Evolutionary conservation across 2,329 filamentous ascomycete species (phyloP), one percentile per base, ranked within the genome.

Genomic region (Phyllosticta citrichinensis): DNA sequence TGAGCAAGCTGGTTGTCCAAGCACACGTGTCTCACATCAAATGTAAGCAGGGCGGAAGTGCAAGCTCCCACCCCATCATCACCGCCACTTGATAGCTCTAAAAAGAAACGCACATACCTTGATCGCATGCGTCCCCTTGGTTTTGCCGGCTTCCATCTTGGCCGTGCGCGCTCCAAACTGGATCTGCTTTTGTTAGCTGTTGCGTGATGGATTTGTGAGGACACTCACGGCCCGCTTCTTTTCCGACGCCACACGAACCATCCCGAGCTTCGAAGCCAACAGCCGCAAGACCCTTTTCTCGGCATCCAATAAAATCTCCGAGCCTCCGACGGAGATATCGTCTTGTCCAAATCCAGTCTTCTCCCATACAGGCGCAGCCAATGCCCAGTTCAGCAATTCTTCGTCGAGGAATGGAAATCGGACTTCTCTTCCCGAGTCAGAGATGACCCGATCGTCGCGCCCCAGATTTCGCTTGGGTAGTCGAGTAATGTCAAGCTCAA

Each of bases 401-500:
- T 99, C 94, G 64, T 97, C 94, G 0, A 99, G 81, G 68, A 84
- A 99, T 0, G 95, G 94, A 70, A 95, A 97, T 40, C 94, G 83
- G 33, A 88, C 88, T 74, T 99, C 94, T 63, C 87, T 87, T 14
- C 89, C 85, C 88, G 92, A 97, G 69, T 96, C 83, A 2, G 90
- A 87, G 73, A 97, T 90, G 19, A 92, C 88, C 24, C 94, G 84
- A 74, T 99, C 95, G 69, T 99, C 94, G 10, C 94, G 86, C 3
- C 94, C 95, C 8, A 99, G 81, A 66, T 99, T 99, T n/a, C 94
- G 85, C 74, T 94, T 91, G 1, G 93, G 92, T 1, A 99, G 83
- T 24, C 95, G 84, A 55, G 83, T 80, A 47, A 97, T 87, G 64
- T 99, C 94, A 2, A 97, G 80, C 62, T 88, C 84, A 5, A 99